Conservation (phyloP, 208 protist species). For the Endotrypanum monterogeii region DNA sequence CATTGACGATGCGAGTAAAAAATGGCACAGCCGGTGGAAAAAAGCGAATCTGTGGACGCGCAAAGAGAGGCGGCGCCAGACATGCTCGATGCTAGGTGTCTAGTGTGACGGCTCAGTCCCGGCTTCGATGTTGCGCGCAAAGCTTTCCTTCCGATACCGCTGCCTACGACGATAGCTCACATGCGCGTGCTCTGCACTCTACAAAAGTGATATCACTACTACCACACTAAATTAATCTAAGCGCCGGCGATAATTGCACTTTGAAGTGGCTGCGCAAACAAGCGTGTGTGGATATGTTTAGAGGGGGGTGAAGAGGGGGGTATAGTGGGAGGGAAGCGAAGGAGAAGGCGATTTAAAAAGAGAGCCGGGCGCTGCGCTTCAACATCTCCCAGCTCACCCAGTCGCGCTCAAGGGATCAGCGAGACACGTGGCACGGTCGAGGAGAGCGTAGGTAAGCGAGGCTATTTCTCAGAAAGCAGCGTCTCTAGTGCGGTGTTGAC, state of each 20-base stretch:
- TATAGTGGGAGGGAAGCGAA: background rate
- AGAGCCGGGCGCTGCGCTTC: background rate
- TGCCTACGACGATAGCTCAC: background rate
- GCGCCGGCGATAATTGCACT: background rate
- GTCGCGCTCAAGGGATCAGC: background rate
- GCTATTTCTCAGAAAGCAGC: too few relatives aligned
- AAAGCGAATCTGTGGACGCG: background rate
- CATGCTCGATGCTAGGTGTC: background rate
- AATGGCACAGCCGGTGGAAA: too few relatives aligned
- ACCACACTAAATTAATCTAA: background rate
- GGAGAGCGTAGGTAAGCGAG: background rate
- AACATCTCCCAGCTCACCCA: background rate
- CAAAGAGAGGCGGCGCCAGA: background rate
- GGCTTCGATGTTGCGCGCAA: background rate
- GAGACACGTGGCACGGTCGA: background rate
- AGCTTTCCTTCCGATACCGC: too few relatives aligned
- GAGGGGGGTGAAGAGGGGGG: slow-evolving; percentile 1
- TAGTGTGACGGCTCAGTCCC: background rate
- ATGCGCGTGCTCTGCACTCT: background rate
- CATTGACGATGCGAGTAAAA: slow-evolving; percentile 1
- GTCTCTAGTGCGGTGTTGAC: background rate
- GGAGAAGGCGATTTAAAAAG: slow-evolving; percentile 4
- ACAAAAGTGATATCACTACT: background rate
- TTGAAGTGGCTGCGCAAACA: background rate
- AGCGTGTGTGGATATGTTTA: background rate